phyloP scores from a whole-genome alignment of 2,329 filamentous ascomycete genomes.

The Colletotrichum abscissum region DNA sequence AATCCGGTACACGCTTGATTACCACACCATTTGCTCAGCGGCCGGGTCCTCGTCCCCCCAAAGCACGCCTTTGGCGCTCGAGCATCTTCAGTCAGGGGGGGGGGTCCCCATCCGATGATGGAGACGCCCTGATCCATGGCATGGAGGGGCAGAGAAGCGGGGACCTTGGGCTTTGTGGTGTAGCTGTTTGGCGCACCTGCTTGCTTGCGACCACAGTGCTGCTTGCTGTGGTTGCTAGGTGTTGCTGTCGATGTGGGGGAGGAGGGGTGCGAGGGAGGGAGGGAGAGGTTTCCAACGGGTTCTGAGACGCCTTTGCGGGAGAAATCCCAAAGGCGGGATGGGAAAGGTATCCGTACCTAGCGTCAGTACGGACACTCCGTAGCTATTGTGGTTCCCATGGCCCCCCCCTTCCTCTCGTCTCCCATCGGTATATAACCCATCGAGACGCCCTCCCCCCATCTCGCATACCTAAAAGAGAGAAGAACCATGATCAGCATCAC shows the following conservation, averaged over 20 bases:
- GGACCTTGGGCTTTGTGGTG: background rate
- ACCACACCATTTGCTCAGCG: slow-evolving; percentile 33
- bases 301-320: slow-evolving; percentile 19
- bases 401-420: background rate
- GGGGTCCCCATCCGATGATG: slow-evolving; percentile 47
- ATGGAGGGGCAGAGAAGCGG: slow-evolving; percentile 5
- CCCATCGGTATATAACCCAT: slow-evolving; percentile 23
- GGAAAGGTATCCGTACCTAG: background rate
- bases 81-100: slow-evolving; percentile 21
- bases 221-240: slow-evolving; percentile 7
- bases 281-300: slow-evolving; percentile 14
- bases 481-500: slow-evolving; percentile 13
- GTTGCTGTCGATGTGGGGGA: slow-evolving; percentile 13
- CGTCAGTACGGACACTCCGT: background rate
- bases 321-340: slow-evolving; percentile 11
- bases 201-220: background rate
- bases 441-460: background rate
- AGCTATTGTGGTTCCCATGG: background rate
- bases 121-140: slow-evolving; percentile 11
- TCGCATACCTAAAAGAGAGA: too few species aligned
- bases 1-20: slow-evolving; percentile 22
- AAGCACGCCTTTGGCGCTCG: background rate
- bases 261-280: background rate
- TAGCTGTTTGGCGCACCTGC: background rate
- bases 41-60: background rate